Percentiles rank a stretch among this genome's conserved stretches.
Evolutionary conservation across 768 basidiomycete genomes (phyloP).

Genomic region (Lyophyllum shimeji): DNA sequence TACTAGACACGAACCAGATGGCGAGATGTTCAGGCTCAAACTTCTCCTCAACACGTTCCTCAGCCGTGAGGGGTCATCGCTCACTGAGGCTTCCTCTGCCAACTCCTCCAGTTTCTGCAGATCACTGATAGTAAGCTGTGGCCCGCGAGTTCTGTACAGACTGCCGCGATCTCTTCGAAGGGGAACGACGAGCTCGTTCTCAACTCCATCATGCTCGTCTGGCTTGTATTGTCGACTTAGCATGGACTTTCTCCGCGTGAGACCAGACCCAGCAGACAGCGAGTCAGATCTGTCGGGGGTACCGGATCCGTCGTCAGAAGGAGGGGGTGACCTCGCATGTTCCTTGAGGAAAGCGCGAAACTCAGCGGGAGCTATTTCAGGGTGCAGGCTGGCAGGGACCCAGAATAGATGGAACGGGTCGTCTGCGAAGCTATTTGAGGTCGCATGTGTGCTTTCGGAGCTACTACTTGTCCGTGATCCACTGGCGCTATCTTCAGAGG

Average conservation of each 20-base stretch:
- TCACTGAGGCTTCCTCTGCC: constrained; percentile 85
- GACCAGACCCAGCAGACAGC: constrained; percentile 39
- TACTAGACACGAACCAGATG: constrained; percentile 65
- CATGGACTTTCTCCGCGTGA: constrained; percentile 92
- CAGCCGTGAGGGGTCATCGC: constrained; percentile 79
- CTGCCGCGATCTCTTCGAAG: constrained; percentile 68
- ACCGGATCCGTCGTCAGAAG: constrained; percentile 45
- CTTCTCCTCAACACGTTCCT: constrained; percentile 80
- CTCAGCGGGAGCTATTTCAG: constrained; percentile 95
- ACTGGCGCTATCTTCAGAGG: constrained; percentile 27
- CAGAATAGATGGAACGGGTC: constrained; percentile 95
- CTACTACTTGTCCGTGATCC: constrained; percentile 19
- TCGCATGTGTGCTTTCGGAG: constrained; percentile 22
- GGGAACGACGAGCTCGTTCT: constrained; percentile 65
- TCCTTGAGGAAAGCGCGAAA: constrained; percentile 95
- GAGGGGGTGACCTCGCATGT: constrained; percentile 68
- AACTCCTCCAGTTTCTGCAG: constrained; percentile 93
- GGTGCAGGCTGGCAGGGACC: constrained; percentile 96
- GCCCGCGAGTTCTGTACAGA: constrained; percentile 65
- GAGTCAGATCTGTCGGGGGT: constrained; percentile 43
- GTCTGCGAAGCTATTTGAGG: constrained; percentile 46
- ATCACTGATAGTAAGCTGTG: constrained; percentile 90
- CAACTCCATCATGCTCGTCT: constrained; percentile 70
- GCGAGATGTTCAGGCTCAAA: constrained; percentile 82
- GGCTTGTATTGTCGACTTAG: constrained; percentile 92